Conservation (phyloP, 805 yeast species). For the Tetrapisispora iriomotensis region DNA sequence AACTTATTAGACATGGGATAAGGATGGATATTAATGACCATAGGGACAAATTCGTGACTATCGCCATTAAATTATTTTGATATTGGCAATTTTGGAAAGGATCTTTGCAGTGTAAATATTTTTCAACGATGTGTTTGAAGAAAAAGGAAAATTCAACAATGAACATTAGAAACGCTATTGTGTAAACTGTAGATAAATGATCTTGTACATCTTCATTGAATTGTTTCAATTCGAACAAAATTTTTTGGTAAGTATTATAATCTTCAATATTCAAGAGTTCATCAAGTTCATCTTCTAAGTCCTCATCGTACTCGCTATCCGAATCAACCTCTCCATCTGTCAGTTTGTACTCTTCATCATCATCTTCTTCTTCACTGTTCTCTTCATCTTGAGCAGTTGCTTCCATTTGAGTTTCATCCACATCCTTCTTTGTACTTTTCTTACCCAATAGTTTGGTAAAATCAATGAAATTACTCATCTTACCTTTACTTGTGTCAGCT, state of each 20-base stretch:
- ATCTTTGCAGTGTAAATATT: constrained; percentile 4
- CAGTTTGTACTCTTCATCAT: not conserved
- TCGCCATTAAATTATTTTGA: not conserved
- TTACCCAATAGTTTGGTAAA: constrained; percentile 1
- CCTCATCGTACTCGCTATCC: constrained; percentile 4
- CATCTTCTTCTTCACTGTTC: not conserved
- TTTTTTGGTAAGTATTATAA: not conserved
- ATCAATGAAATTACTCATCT: not conserved
- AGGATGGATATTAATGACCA: constrained; percentile 13
- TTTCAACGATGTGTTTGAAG: not conserved
- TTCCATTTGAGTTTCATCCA: not conserved
- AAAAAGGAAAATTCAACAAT: constrained; percentile 14
- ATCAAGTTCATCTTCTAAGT: constrained; percentile 7
- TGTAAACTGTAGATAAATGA: constrained; percentile 17
- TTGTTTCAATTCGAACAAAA: constrained; percentile 4
- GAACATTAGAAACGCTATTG: constrained; percentile 13
- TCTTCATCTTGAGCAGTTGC: not conserved
- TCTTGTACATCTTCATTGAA: constrained; percentile 19
- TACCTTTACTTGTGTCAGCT: not conserved
- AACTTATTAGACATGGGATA: constrained; percentile 17
- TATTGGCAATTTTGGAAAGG: too few relatives aligned
- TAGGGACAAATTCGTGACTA: constrained; percentile 4
- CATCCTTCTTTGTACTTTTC: not conserved
- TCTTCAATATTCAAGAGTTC: constrained; percentile 11
- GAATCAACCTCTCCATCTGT: constrained; percentile 2